phyloP scores from a whole-genome alignment of 768 basidiomycete genomes.

The Lentinula boryana region DNA sequence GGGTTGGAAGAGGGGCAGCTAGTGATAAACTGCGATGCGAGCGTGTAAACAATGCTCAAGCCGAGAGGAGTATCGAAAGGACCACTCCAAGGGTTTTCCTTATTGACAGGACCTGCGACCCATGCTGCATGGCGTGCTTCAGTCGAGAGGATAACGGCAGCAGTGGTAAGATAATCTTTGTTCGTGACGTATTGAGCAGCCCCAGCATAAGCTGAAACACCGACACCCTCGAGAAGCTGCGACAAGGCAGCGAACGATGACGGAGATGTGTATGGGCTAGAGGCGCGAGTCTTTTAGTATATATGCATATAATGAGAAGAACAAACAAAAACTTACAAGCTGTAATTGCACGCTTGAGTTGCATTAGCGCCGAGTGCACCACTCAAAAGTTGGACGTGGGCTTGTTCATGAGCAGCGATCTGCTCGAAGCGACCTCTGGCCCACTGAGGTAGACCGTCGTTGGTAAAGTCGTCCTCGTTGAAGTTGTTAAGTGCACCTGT shows the following conservation, averaged over 20 bases:
- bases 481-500: constrained; percentile 35
- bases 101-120: constrained; percentile 44
- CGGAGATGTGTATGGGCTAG: constrained; percentile 38
- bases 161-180: constrained; percentile 34
- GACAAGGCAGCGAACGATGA: constrained; percentile 45
- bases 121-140: constrained; percentile 64
- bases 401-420: constrained; percentile 46
- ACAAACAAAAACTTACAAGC: constrained; percentile 34
- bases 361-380: constrained; percentile 34
- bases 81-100: constrained; percentile 47
- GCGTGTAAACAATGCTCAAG: constrained; percentile 39
- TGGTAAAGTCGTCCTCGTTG: constrained; percentile 35
- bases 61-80: constrained; percentile 36
- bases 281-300: background rate
- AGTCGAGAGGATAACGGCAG: constrained; percentile 42
- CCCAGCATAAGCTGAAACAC: constrained; percentile 40
- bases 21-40: constrained; percentile 38
- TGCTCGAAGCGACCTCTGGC: constrained; percentile 45
- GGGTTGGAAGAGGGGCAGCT: constrained; percentile 44
- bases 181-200: constrained; percentile 37
- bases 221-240: constrained; percentile 46
- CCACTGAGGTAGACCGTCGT: constrained; percentile 42
- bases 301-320: background rate
- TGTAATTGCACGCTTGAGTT: constrained; percentile 52
- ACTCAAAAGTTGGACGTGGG: constrained; percentile 48